Evolutionary conservation across 192 early-diverging fungal species (phyloP), one percentile per base, ranked within the genome.

Genomic region (Entomortierella lignicola): DNA sequence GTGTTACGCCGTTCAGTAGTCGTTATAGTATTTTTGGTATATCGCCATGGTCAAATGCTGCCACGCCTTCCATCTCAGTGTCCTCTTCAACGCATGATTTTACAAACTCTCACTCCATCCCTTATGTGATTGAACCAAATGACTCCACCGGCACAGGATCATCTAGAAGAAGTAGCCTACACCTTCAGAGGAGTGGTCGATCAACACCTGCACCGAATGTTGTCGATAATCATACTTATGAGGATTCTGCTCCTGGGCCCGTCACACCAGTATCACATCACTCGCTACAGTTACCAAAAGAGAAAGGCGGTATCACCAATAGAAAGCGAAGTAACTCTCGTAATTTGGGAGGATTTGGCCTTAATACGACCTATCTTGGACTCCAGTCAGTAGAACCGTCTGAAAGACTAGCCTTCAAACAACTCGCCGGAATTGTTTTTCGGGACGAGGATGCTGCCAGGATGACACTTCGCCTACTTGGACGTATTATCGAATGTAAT

Each of bases 311-410:
- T 6, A 32, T 67, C 11, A 34, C 59, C 18, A 82, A 75, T 55
- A 59, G 81, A 10, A 77, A 82, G 42, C 69, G 81, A 21, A 82
- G 81, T 27, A 82, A 82, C 29, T 82, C 81, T 30, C 59, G 81
- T 8, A 82, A 82, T 31, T 60, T 82, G 18, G 81, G 81, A 55
- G 81, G 73, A 7, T 82, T 82, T 32, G 73, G 81, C 27, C 26
- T 82, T 48, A 82, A 77, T 43, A 77, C 75, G 0, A 79, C 81
- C n/a, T 67, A 82, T 60, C 71, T 70, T 25, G 67, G 67, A 7
- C 59, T 82, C 18, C 70, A 67, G 12, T 72, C 66, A 25, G 71
- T 82, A 6, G 55, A 74, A 20, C 70, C 65, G 2, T 69, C 71
- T 39, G 71, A 72, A 34, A 55, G 70, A 51, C 34, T 82, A 30